phyloP scores from a whole-genome alignment of 768 basidiomycete species.

The Candolleomyces eurysporus region DNA sequence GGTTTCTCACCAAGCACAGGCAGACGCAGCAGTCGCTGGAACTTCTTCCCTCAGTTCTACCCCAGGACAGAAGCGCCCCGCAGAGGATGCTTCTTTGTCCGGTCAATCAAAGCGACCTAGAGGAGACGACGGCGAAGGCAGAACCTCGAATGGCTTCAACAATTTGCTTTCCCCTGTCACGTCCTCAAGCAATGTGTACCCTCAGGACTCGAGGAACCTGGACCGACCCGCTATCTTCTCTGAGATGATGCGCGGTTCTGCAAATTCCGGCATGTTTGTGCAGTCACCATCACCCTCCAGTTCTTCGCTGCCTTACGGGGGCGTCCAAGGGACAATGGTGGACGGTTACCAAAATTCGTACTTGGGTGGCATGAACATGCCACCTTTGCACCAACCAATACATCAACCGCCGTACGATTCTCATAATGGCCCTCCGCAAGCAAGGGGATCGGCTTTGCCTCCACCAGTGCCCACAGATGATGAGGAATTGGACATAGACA shows the following conservation, averaged over 20 bases:
- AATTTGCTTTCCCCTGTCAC: conserved; percentile 55
- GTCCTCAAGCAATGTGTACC: conserved; percentile 44
- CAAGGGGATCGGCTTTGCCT: neutral
- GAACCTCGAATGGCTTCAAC: conserved; percentile 45
- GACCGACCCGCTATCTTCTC: conserved; percentile 55
- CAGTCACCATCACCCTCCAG: conserved; percentile 40
- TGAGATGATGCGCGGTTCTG: conserved; percentile 54
- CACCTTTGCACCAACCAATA: conserved; percentile 35
- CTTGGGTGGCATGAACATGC: conserved; percentile 56
- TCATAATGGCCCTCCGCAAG: neutral
- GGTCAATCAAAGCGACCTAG: conserved; percentile 53
- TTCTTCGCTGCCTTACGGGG: conserved; percentile 40
- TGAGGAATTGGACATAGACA: conserved; percentile 58
- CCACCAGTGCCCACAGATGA: conserved; percentile 38
- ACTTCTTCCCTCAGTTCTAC: conserved; percentile 11
- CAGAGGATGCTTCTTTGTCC: conserved; percentile 43
- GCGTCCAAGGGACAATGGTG: conserved; percentile 33
- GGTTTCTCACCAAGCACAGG: conserved; percentile 21
- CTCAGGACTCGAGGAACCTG: conserved; percentile 37
- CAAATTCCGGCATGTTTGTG: conserved; percentile 63
- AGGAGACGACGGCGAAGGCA: conserved; percentile 34
- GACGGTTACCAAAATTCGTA: conserved; percentile 44
- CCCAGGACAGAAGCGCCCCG: conserved; percentile 48
- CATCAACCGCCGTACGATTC: conserved; percentile 16
- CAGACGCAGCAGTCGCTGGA: conserved; percentile 5